Evolutionary conservation across 495 filamentous ascomycete genomes (phyloP), one percentile per base, ranked within the genome.

Genomic region (Tuber microsphaerosporum): DNA sequence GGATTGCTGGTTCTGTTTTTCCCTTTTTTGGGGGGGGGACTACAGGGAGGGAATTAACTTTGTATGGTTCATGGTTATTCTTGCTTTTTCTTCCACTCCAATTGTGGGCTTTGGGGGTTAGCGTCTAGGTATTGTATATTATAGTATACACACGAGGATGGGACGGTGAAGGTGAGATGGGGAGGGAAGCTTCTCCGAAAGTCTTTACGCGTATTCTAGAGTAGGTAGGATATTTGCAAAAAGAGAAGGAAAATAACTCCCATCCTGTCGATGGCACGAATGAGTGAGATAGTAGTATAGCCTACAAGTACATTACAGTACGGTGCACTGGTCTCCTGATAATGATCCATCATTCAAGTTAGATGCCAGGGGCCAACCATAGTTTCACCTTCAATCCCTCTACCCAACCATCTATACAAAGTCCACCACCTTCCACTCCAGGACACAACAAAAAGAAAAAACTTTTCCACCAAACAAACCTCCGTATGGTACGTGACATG

Each of bases 301-400:
- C 45, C 7, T 7, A 48, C 46, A 22, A 22, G 48, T 22, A 26
- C 22, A n/a, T 6, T 10, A 22, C 22, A n/a, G 20, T 10, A 22
- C 6, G 20, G 48, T 56, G 20, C 8, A 10, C 48, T n/a, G 10
- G 48, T 56, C 48, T n/a, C 48, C 48, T 56, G 1, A 26, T 26
- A 26, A n/a, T n/a, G 9, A 56, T 56, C 48, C 9, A 56, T 7
- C 20, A 56, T 56, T 20, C 22, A 56, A n/a, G 48, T n/a, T n/a
- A n/a, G 48, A 56, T 56, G 12, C 2, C 48, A 56, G 48, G 48
- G 48, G 22, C 22, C 9, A 22, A 56, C 48, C 1, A 56, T 12
- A n/a, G 48, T 56, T 56, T 56, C 48, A 56, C 48, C 48, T 56
- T n/a, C 48, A 56, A 56, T n/a, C 48, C 48, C 22, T 56, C 48